Evolutionary conservation across 805 yeast genomes (phyloP), one percentile per base, ranked within the genome.

Genomic region (Starmerella apicola): DNA sequence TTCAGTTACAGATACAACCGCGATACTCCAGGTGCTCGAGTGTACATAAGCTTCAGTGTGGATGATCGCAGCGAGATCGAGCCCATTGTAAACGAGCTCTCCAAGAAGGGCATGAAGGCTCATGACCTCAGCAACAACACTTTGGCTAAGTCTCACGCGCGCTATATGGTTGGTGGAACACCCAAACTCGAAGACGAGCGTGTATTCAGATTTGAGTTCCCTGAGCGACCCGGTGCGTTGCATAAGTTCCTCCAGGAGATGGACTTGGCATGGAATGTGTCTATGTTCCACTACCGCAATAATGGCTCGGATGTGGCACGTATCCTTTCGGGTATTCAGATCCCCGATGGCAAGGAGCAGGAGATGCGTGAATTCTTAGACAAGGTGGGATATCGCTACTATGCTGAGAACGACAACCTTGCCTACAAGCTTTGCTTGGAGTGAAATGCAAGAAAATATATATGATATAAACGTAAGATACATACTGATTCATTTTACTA

Each of bases 191-290:
- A 73, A 22, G 70, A 82, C 49, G 99, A 91, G 61, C 76, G 78
- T 52, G 62, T 91, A 26, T 73, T 76, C 51, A 71, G 80, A 36
- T 91, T 91, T 54, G 95, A 85, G 61, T 93, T 91, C 67, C 99
- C 99, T 12, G 99, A 91, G 57, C 77, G 91, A 55, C 97, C 98
- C 2, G 94, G 95, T 35, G 96, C 98, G 1, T 68, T 91, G 54
- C 73, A 79, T 22, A 79, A 72, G 43, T 91, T 91, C 64, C 68
- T 91, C 54, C 71, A 70, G 21, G 69, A 77, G 15, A 62, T 91
- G 56, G 74, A 78, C 53, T 68, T 70, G 20, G 75, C 76, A 37
- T 91, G 97, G 96, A 91, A 91, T 57, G 74, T 91, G 46, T 81
- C 96, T 1, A 63, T 91, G 53, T 91, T 91, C 77, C 95, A 91